Conservation (phyloP, 2,329 filamentous ascomycete species). For the Byssothecium circinans region DNA sequence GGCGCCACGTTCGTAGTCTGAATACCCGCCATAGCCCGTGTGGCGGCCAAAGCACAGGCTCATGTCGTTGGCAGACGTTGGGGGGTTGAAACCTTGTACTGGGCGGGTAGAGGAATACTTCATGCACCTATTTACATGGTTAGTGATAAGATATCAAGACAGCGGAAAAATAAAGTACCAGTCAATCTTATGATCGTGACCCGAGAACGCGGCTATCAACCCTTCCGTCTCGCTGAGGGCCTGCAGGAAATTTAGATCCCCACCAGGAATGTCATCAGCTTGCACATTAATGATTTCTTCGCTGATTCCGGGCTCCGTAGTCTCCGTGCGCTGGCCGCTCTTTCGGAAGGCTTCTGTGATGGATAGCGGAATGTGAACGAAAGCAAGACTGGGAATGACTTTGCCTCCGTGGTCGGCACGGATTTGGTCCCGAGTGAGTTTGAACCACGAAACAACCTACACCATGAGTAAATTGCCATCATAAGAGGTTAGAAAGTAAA, state of each 20-base stretch:
- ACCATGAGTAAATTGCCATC: background rate
- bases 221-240: conserved; percentile 59
- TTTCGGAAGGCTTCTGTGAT: conserved; percentile 43
- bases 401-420: conserved; percentile 32
- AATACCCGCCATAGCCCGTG: conserved; percentile 71
- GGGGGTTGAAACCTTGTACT: conserved; percentile 22
- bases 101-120: conserved; percentile 36
- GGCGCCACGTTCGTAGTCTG: conserved; percentile 62
- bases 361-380: conserved; percentile 56
- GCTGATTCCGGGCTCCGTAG: conserved; percentile 47
- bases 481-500: background rate
- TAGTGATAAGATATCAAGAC: background rate
- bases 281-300: conserved; percentile 28
- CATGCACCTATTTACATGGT: conserved; percentile 40
- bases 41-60: conserved; percentile 65
- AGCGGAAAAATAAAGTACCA: conserved; percentile 10
- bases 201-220: conserved; percentile 56
- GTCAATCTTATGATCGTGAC: conserved; percentile 61
- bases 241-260: conserved; percentile 65
- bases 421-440: conserved; percentile 17
- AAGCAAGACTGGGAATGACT: conserved; percentile 54
- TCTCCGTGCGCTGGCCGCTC: conserved; percentile 50
- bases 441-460: conserved; percentile 34
- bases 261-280: conserved; percentile 41
- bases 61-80: conserved; percentile 47